Evolutionary conservation across 768 basidiomycete genomes (phyloP).

Genomic region (Coprinopsis marcescibilis): DNA sequence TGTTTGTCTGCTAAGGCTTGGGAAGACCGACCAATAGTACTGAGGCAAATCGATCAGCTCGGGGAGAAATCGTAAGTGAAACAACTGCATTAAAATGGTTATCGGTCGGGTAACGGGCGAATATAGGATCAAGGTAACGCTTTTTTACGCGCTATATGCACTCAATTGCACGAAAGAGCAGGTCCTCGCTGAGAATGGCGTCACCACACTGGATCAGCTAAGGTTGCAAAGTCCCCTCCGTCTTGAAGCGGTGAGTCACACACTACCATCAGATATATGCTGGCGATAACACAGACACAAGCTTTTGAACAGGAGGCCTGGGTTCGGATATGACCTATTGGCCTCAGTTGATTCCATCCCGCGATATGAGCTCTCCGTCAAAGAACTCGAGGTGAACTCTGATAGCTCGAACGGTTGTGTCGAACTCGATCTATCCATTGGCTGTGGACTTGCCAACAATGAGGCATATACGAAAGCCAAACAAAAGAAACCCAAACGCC

Average conservation of each 20-base stretch:
- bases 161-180: conserved; percentile 22
- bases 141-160: neutral
- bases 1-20: conserved; percentile 82
- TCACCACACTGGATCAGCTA: conserved; percentile 55
- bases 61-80: conserved; percentile 82
- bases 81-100: neutral
- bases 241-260: conserved; percentile 54
- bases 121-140: conserved; percentile 28
- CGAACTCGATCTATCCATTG: conserved; percentile 48
- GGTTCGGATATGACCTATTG: conserved; percentile 70
- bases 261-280: neutral
- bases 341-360: conserved; percentile 60
- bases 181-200: conserved; percentile 71
- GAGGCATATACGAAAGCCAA: conserved; percentile 17
- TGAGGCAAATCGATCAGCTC: conserved; percentile 85
- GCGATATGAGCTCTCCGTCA: conserved; percentile 49
- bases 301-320: conserved; percentile 69
- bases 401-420: conserved; percentile 48
- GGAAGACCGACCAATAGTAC: conserved; percentile 82
- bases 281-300: conserved; percentile 20
- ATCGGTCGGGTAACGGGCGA: neutral
- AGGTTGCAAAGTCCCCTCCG: conserved; percentile 50
- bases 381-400: conserved; percentile 38
- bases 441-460: conserved; percentile 43
- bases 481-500: conserved; percentile 21